Percentiles rank a stretch among this genome's conserved stretches.
These are phyloP conservation scores for Colletotrichum lentis DNA, from an alignment of 2,329 filamentous ascomycete species.

Conservation along the genomic window DNA sequence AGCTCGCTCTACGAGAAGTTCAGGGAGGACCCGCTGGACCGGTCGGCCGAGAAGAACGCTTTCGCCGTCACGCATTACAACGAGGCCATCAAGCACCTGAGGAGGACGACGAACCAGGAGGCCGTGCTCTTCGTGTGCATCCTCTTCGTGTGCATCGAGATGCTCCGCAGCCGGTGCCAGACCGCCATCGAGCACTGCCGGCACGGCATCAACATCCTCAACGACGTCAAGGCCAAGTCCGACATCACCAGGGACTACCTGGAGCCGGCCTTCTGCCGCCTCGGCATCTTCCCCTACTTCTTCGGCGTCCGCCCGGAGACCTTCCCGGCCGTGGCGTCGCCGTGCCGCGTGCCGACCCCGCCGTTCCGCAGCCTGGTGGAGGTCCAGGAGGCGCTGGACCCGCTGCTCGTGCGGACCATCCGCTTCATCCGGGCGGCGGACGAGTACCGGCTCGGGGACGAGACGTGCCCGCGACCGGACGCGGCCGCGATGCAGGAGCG, in stretches of 20 bases:
- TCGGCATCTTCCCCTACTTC: constrained; percentile 52
- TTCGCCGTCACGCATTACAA: constrained; percentile 54
- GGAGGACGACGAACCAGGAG: constrained; percentile 44
- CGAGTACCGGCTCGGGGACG: constrained; percentile 41
- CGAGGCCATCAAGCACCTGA: constrained; percentile 48
- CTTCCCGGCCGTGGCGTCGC: constrained; percentile 41
- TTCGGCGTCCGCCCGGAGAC: constrained; percentile 42
- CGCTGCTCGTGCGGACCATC: constrained; percentile 42
- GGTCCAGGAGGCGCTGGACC: constrained; percentile 46
- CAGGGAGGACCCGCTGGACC: constrained; percentile 19
- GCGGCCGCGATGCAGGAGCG: constrained; percentile 41
- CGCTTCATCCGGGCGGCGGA: constrained; percentile 45
- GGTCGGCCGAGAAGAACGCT: constrained; percentile 38
- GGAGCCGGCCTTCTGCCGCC: constrained; percentile 49
- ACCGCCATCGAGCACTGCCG: constrained; percentile 50
- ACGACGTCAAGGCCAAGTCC: constrained; percentile 38
- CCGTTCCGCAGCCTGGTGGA: constrained; percentile 39
- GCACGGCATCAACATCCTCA: constrained; percentile 51
- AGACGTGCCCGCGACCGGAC: constrained; percentile 13
- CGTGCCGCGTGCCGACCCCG: constrained; percentile 13
- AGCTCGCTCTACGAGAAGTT: constrained; percentile 51
- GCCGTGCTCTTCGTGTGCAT: constrained; percentile 52
- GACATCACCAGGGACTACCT: constrained; percentile 46
- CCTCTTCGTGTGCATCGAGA: constrained; percentile 56
- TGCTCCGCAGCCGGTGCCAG: constrained; percentile 49